phyloP scores from a whole-genome alignment of 495 filamentous ascomycete genomes.

The Lasiosphaeriaceae sp. region DNA sequence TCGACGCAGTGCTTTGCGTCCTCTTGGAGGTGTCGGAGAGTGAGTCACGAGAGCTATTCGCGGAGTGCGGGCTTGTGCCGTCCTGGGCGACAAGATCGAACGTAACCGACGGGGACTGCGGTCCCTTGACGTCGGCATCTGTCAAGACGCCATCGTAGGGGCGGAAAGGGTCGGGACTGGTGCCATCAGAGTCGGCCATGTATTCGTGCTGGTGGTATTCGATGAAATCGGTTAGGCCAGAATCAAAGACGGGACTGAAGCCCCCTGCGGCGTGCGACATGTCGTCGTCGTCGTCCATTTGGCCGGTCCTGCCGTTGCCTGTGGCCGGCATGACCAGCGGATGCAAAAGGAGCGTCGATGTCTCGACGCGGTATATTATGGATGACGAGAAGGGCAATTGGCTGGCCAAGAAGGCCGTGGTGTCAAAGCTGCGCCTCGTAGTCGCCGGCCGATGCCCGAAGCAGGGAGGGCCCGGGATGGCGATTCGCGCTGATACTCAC shows the following conservation, averaged over 20 bases:
- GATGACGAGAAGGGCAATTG: neutral
- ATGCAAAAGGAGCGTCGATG: neutral
- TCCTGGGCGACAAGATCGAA: constrained; percentile 6
- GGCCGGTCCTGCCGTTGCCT: neutral
- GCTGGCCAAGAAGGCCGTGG: neutral
- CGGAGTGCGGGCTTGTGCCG: constrained; percentile 9
- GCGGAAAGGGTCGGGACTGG: constrained; percentile 15
- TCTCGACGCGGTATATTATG: neutral
- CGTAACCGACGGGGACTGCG: constrained; percentile 21
- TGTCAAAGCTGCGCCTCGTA: neutral
- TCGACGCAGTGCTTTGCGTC: constrained; percentile 11
- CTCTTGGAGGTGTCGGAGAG: constrained; percentile 30
- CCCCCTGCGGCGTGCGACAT: constrained; percentile 11
- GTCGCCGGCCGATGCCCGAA: neutral
- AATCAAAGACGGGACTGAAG: constrained; percentile 26
- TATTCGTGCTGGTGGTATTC: constrained; percentile 29
- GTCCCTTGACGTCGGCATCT: neutral
- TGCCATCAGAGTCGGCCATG: constrained; percentile 38
- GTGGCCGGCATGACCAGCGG: neutral
- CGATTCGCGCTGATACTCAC: neutral
- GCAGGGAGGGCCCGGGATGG: neutral
- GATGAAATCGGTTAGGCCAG: neutral
- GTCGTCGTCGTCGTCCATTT: neutral
- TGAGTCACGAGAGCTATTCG: constrained; percentile 35
- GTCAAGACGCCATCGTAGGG: neutral